Conservation (phyloP, 2,329 filamentous ascomycete species). For the Amphichorda felina region DNA sequence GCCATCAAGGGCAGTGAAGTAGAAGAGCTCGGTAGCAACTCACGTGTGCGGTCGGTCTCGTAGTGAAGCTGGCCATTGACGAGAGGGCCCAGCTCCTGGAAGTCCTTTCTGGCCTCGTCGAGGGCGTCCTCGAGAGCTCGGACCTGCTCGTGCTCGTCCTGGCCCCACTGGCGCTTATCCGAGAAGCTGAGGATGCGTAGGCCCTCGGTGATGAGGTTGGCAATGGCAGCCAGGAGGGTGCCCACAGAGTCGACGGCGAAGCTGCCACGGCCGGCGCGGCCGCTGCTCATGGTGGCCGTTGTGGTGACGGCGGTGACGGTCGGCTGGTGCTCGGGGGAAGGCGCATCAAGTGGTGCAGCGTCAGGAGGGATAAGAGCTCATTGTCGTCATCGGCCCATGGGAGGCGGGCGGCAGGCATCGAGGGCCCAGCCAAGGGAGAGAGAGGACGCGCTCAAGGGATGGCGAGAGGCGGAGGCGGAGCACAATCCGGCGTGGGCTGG, state of each 20-base stretch:
- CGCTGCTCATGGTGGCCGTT: too few species aligned
- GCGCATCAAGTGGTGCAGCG: too few species aligned
- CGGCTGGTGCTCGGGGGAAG: too few species aligned
- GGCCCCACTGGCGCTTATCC: constrained; percentile 46
- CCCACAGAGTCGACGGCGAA: constrained; percentile 38
- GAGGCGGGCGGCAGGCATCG: too few species aligned
- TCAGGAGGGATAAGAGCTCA: too few species aligned
- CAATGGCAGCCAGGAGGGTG: constrained; percentile 45
- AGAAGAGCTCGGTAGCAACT: constrained; percentile 11
- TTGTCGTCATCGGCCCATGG: too few species aligned
- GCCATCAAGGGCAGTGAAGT: neutral
- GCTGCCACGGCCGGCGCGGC: too few species aligned
- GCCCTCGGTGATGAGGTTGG: constrained; percentile 37
- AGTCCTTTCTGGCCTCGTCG: constrained; percentile 48
- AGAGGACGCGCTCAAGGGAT: too few species aligned
- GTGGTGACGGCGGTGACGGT: too few species aligned
- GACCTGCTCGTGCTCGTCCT: constrained; percentile 47
- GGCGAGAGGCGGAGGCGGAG: too few species aligned
- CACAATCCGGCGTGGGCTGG: too few species aligned
- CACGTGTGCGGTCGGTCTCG: constrained; percentile 42
- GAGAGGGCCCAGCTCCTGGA: constrained; percentile 42
- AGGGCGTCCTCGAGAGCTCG: constrained; percentile 41
- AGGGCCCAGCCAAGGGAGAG: too few species aligned
- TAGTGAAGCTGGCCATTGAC: constrained; percentile 46
- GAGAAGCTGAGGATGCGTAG: constrained; percentile 42